Evolutionary conservation across 23 red algal species (phyloP).

Genomic region (Gracilaria domingensis): DNA sequence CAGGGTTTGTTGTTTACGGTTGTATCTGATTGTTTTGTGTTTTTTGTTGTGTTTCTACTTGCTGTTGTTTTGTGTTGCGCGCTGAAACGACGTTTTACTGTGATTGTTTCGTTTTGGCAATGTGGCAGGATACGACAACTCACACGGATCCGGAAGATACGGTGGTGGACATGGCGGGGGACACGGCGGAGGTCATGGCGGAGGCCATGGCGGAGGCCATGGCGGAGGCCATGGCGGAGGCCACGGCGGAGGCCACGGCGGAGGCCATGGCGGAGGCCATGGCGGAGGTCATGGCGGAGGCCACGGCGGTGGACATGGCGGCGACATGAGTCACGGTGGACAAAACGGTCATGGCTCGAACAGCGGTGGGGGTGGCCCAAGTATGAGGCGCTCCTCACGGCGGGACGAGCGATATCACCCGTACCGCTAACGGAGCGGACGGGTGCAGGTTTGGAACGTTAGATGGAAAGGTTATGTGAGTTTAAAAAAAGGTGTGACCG

Average conservation of each 20-base stretch:
- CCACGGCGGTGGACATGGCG: background rate
- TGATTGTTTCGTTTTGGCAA: background rate
- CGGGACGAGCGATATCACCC: conserved; percentile 74
- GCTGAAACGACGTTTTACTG: background rate
- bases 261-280: conserved; percentile 1
- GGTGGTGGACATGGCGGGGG: conserved; percentile 22
- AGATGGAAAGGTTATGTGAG: background rate
- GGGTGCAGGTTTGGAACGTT: background rate
- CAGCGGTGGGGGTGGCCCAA: conserved; percentile 17
- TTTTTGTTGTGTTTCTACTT: background rate
- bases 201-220: background rate
- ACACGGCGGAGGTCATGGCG: background rate
- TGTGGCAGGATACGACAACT: conserved; percentile 39
- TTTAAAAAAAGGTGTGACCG: conserved; percentile 24
- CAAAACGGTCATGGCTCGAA: conserved; percentile 45
- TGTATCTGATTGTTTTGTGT: too few species aligned
- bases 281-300: background rate
- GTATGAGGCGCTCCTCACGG: conserved; percentile 49
- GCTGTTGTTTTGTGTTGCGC: background rate
- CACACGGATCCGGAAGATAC: conserved; percentile 45
- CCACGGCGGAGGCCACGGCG: conserved; percentile 30
- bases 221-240: conserved; percentile 50
- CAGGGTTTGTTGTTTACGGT: conserved; percentile 9
- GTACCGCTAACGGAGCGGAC: conserved; percentile 43
- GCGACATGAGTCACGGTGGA: conserved; percentile 14